These are phyloP conservation scores for Raffaelea arxii DNA, from an alignment of 2,329 filamentous ascomycete genomes.

Conservation along the genomic window DNA sequence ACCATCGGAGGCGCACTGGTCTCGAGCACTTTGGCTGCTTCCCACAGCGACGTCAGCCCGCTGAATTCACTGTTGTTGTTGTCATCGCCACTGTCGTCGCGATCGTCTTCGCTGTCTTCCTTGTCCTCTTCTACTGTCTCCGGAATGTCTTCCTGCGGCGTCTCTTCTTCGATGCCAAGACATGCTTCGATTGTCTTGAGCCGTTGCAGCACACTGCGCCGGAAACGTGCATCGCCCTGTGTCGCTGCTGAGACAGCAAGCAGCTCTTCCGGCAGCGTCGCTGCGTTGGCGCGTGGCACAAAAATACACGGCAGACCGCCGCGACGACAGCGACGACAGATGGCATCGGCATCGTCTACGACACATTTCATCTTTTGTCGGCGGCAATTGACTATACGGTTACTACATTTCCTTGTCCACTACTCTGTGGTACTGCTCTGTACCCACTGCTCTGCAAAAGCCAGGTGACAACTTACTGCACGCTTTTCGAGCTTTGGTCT, in stretches of 20 bases:
- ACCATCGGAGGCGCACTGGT: background rate
- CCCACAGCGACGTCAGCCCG: constrained; percentile 8
- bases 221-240: constrained; percentile 2
- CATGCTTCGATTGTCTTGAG: constrained; percentile 6
- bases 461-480: constrained; percentile 11
- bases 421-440: no score
- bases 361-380: constrained; percentile 12
- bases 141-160: background rate
- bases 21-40: constrained; percentile 3
- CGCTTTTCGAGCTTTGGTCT: constrained; percentile 9
- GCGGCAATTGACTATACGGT: constrained; percentile 10
- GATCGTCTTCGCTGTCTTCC: background rate
- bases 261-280: constrained; percentile 1
- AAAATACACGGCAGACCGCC: constrained; percentile 9
- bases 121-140: background rate
- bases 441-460: no score
- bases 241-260: background rate
- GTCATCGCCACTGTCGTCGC: background rate
- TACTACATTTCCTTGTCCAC: no score
- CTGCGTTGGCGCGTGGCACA: constrained; percentile 11
- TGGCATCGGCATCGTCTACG: constrained; percentile 1
- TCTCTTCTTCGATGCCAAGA: background rate
- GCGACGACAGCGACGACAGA: constrained; percentile 9
- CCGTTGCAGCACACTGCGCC: constrained; percentile 6
- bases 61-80: background rate